Evolutionary conservation across 2,329 filamentous ascomycete genomes (phyloP).

Genomic region (Fusarium tanahbumbuense): DNA sequence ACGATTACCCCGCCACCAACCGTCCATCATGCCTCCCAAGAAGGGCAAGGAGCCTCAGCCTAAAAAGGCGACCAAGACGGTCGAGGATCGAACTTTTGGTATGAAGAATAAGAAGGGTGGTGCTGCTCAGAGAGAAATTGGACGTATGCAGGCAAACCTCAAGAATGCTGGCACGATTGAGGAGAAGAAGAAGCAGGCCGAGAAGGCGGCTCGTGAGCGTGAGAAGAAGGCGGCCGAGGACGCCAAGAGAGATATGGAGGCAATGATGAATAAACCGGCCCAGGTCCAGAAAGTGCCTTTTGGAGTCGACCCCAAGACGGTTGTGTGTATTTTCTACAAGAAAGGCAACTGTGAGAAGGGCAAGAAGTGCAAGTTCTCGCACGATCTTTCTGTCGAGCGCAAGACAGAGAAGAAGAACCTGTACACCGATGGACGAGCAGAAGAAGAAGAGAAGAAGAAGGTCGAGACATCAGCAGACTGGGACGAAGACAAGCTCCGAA

Average conservation of each 20-base stretch:
- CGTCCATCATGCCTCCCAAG: constrained; percentile 78
- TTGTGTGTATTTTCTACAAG: constrained; percentile 96
- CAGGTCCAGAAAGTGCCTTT: constrained; percentile 99
- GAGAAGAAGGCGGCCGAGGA: constrained; percentile 93
- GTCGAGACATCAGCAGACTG: constrained; percentile 94
- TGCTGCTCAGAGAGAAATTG: constrained; percentile 89
- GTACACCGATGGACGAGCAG: constrained; percentile 84
- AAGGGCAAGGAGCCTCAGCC: constrained; percentile 64
- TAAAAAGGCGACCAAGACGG: constrained; percentile 73
- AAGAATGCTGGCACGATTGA: constrained; percentile 83
- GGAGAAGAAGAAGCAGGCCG: constrained; percentile 81
- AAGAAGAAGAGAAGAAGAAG: constrained; percentile 81
- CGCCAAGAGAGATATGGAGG: constrained; percentile 81
- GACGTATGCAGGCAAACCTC: constrained; percentile 80
- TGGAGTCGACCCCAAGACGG: constrained; percentile 97
- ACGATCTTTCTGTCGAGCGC: constrained; percentile 88
- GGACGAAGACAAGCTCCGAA: constrained; percentile 95
- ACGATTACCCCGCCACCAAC: constrained; percentile 47
- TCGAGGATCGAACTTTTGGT: constrained; percentile 97
- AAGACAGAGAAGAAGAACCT: constrained; percentile 93
- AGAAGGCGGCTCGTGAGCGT: constrained; percentile 76
- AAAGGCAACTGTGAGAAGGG: constrained; percentile 98
- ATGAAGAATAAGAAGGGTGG: constrained; percentile 99
- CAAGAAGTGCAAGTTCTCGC: constrained; percentile 97
- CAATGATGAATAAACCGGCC: constrained; percentile 88